A percentile compares a stretch with the other conserved stretches of the same genome.
phyloP scores from a whole-genome alignment of 441 rosid genomes.

The Brassica hybrid region DNA sequence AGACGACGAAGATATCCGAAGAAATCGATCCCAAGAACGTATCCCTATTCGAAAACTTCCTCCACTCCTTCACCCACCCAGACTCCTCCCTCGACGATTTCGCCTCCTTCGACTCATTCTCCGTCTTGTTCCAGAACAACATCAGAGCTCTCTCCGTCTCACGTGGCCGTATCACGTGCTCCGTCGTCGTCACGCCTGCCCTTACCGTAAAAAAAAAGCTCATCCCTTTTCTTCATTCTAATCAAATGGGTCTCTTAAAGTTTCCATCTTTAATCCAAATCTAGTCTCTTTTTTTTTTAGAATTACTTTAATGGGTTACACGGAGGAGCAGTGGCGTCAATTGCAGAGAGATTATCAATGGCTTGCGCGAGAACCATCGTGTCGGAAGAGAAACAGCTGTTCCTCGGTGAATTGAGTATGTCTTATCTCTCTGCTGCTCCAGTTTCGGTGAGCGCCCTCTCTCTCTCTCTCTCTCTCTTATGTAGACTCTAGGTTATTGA shows the following conservation, averaged over 20 bases:
- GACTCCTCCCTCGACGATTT: slow-evolving; percentile 42
- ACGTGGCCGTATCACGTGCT: slow-evolving; percentile 71
- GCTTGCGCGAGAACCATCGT: slow-evolving; percentile 76
- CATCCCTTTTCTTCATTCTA: neutral
- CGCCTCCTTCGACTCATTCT: slow-evolving; percentile 52
- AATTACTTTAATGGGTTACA: slow-evolving; percentile 64
- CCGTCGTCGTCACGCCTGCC: slow-evolving; percentile 62
- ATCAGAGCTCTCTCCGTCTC: slow-evolving; percentile 49
- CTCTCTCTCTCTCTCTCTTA: neutral
- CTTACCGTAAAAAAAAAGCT: slow-evolving; percentile 49
- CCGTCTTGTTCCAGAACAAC: slow-evolving; percentile 51
- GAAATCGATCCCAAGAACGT: slow-evolving; percentile 37
- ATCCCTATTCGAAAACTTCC: slow-evolving; percentile 33
- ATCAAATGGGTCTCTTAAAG: slow-evolving; percentile 1
- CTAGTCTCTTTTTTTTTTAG: slow-evolving; percentile 34
- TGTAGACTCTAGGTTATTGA: neutral
- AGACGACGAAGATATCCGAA: slow-evolving; percentile 31
- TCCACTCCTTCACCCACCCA: slow-evolving; percentile 40
- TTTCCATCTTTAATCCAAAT: slow-evolving; percentile 21
- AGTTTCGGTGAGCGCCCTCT: slow-evolving; percentile 38
- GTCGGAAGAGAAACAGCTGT: slow-evolving; percentile 60
- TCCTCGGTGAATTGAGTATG: slow-evolving; percentile 74
- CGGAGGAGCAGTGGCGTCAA: slow-evolving; percentile 79
- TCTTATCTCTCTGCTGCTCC: slow-evolving; percentile 77
- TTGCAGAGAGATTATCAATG: slow-evolving; percentile 68